Evolutionary conservation across 805 yeast species (phyloP), one percentile per base, ranked within the genome.

Genomic region (Yamadazyma sp.): DNA sequence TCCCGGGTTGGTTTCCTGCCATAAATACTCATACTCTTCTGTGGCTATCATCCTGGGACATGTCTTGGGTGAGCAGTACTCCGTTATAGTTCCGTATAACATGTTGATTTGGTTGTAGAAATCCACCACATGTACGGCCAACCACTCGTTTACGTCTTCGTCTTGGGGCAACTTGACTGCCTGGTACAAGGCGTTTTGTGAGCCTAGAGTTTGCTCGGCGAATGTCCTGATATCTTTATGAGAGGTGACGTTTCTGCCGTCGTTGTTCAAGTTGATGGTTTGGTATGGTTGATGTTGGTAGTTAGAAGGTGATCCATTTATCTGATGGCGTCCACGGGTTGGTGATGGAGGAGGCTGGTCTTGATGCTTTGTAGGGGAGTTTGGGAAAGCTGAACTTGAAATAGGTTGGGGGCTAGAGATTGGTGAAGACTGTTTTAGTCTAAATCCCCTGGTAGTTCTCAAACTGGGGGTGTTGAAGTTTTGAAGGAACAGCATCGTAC

Each of bases 31-130:
- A 57, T 89, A 91, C 65, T 90, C 97, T 44, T 84, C 93, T 0
- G 98, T 91, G 14, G 99, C 99, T 40, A 86, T 90, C 99, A 93
- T 93, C 41, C 93, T 70, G 2, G 99, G 98, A 59, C 99, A 93
- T 2, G 95, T 76, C n/a, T 68, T 61, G 2, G 98, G 97, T 0
- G 97, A 88, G 60, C 99, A 93, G 55, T 93, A 90, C 63, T 89
- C 96, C 1, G 98, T 91, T 47, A 93, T 85, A 3, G 97, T 80
- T 7, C 97, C 96, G 52, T 93, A 91, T 6, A 91, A 69, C 99
- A 91, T 93, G 62, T 91, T 91, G 48, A 91, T 82, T 59, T 91
- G 99, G 59, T 90, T 90, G 65, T 86, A 91, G 57, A 91, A 93
- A 60, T 91, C 98, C 12, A 90, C 97, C n/a, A 91, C 93, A 58